Evolutionary conservation across 371 early-diverging fungal genomes (phyloP).

Genomic region (Rhizomucor pusillus): DNA sequence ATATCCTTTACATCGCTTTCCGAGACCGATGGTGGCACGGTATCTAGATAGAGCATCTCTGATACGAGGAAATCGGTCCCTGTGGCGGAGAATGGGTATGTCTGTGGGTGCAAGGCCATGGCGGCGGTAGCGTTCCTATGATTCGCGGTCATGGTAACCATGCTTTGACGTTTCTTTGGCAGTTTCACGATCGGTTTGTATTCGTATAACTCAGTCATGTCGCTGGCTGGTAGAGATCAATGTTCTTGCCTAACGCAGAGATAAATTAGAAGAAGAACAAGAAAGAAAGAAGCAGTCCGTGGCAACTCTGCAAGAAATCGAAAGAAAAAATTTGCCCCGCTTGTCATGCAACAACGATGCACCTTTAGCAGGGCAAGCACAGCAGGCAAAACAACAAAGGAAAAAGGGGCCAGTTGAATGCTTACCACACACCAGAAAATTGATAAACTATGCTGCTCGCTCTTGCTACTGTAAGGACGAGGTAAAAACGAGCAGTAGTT

Average conservation of each 20-base stretch:
- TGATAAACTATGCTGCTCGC: too few species aligned
- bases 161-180: constrained; percentile 11
- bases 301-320: neutral
- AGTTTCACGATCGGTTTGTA: constrained; percentile 11
- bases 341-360: too few species aligned
- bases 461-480: too few species aligned
- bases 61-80: constrained; percentile 12
- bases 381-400: constrained; percentile 1
- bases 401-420: too few species aligned
- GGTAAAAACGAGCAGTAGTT: too few species aligned
- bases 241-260: neutral
- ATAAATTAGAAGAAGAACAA: neutral
- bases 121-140: neutral
- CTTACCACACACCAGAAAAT: too few species aligned
- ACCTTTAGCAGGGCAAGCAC: constrained; percentile 4
- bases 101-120: neutral
- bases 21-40: constrained; percentile 18
- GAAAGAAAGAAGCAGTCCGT: constrained; percentile 2
- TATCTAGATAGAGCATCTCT: constrained; percentile 23
- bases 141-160: neutral
- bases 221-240: neutral
- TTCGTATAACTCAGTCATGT: constrained; percentile 7
- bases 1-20: constrained; percentile 34
- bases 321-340: too few species aligned
- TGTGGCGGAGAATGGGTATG: neutral